Evolutionary conservation across 306 rosid species (phyloP).

Genomic region (Lupinus albus): DNA sequence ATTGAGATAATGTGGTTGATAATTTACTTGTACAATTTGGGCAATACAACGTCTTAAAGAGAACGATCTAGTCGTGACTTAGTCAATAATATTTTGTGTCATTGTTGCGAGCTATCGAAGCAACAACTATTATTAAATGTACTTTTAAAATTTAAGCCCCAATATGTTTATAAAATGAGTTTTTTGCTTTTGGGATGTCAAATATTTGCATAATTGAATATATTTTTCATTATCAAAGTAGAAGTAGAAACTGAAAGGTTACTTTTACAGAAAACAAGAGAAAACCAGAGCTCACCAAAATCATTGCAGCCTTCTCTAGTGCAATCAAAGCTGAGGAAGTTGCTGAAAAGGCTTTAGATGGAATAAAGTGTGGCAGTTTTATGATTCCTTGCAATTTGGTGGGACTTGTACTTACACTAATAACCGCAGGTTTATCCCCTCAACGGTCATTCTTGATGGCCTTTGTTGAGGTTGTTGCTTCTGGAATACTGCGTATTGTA

Average conservation of each 20-base stretch:
- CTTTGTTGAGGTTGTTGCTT: slow-evolving; percentile 68
- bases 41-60: no score
- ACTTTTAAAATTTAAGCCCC: slow-evolving; percentile 2
- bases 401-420: slow-evolving; percentile 65
- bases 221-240: slow-evolving; percentile 27
- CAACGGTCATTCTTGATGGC: slow-evolving; percentile 87
- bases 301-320: slow-evolving; percentile 71
- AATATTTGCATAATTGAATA: neutral
- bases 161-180: neutral
- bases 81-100: no score
- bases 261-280: slow-evolving; percentile 66
- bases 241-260: slow-evolving; percentile 26
- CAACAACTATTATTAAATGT: no score
- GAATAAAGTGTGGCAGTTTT: slow-evolving; percentile 75
- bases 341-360: slow-evolving; percentile 75
- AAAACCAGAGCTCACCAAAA: slow-evolving; percentile 68
- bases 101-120: no score
- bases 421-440: slow-evolving; percentile 86
- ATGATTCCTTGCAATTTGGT: slow-evolving; percentile 76
- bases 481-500: slow-evolving; percentile 59
- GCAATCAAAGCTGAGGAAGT: slow-evolving; percentile 83
- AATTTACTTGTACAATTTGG: no score
- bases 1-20: no score
- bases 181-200: slow-evolving; percentile 29
- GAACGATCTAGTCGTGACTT: no score